phyloP scores from a whole-genome alignment of 352 stramenopile genomes.

The Phytophthora boehmeriae region DNA sequence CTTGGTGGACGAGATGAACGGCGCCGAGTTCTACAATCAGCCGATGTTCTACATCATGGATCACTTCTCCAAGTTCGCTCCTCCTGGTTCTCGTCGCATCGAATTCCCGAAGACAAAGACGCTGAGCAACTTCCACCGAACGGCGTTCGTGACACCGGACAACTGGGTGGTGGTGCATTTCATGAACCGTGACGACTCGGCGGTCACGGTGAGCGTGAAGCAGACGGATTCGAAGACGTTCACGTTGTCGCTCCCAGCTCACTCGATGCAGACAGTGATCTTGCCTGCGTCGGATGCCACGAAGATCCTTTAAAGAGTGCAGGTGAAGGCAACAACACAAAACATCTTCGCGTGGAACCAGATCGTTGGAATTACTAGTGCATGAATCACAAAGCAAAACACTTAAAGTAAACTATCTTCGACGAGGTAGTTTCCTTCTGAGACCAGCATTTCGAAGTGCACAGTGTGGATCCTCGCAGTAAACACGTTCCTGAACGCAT shows the following conservation, averaged over 20 bases:
- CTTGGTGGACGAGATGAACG: constrained; percentile 57
- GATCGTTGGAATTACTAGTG: no score
- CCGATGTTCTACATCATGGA: constrained; percentile 81
- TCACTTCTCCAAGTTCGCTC: constrained; percentile 71
- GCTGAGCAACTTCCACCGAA: constrained; percentile 39
- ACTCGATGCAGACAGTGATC: constrained; percentile 31
- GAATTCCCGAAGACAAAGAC: constrained; percentile 36
- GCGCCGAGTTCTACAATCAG: constrained; percentile 79
- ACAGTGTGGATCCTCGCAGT: no score
- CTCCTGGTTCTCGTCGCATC: constrained; percentile 47
- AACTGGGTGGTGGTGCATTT: constrained; percentile 49
- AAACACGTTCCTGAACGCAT: no score
- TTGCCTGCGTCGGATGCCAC: no score
- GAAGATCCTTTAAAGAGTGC: no score
- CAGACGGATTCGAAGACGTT: constrained; percentile 28
- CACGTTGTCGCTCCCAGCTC: constrained; percentile 15
- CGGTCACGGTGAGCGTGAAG: constrained; percentile 40
- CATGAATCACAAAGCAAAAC: no score
- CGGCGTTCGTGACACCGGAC: constrained; percentile 48
- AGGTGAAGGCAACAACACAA: no score
- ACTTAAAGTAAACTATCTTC: no score
- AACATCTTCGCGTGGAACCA: no score
- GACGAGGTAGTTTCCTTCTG: no score
- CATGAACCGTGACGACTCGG: constrained; percentile 42
- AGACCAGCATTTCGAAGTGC: no score